phyloP scores from a whole-genome alignment of 179 eudicot genomes.

The Gypsophila paniculata region DNA sequence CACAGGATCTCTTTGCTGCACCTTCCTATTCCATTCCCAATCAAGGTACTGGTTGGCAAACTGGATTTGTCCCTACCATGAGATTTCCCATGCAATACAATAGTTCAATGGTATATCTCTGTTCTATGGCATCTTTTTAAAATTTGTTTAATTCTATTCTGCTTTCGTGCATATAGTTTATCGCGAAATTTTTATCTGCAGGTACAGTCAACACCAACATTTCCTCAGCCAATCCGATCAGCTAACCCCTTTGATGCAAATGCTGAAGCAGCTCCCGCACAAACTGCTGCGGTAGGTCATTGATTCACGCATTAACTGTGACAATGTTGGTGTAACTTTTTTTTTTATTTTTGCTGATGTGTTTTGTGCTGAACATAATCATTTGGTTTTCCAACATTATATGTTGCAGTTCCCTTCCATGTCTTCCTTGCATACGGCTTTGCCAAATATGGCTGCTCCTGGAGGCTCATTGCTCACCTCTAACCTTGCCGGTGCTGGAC shows the following conservation, averaged over 20 bases:
- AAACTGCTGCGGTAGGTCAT: constrained; percentile 51
- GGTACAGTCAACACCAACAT: constrained; percentile 51
- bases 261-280: constrained; percentile 49
- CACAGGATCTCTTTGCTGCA: constrained; percentile 69
- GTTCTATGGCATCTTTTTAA: not conserved
- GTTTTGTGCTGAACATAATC: constrained; percentile 1
- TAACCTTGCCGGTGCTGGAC: constrained; percentile 34
- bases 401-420: constrained; percentile 63
- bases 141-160: not conserved
- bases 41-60: constrained; percentile 65
- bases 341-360: no score
- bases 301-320: not conserved
- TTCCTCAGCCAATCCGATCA: constrained; percentile 45
- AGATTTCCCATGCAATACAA: constrained; percentile 62
- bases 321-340: not conserved
- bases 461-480: constrained; percentile 43
- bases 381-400: constrained; percentile 13
- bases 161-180: constrained; percentile 1
- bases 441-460: constrained; percentile 51
- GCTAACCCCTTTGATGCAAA: constrained; percentile 74
- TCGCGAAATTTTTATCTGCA: constrained; percentile 9
- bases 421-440: constrained; percentile 60
- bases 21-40: constrained; percentile 43
- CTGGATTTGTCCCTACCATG: constrained; percentile 51
- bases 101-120: constrained; percentile 46